Conservation (phyloP, 179 eudicot species). For the Heliamphora pulchella region DNA sequence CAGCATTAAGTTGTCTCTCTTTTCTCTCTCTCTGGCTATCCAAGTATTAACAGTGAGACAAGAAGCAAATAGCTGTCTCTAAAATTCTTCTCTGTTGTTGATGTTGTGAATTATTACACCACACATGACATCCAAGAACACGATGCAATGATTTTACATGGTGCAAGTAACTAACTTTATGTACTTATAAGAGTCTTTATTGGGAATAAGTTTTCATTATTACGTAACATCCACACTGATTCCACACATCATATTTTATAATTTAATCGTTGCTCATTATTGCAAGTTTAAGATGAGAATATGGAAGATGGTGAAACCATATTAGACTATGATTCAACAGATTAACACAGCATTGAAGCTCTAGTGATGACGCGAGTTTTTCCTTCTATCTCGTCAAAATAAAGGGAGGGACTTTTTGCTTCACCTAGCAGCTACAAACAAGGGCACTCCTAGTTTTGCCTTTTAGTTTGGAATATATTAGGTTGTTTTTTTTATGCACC, state of each 20-base stretch:
- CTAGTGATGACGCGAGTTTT: neutral
- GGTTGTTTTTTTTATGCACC: neutral
- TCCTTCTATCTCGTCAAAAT: neutral
- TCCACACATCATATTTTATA: no score
- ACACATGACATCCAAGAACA: neutral
- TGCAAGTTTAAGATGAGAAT: no score
- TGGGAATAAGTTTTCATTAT: slow-evolving; percentile 1
- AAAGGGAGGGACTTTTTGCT: neutral
- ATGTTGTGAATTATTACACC: neutral
- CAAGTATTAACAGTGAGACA: no score
- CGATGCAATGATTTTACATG: no score
- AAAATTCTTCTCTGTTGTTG: slow-evolving; percentile 4
- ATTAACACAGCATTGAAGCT: neutral
- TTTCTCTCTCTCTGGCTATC: no score
- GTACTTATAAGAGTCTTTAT: neutral
- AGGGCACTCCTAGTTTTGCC: slow-evolving; percentile 8
- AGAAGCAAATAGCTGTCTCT: neutral
- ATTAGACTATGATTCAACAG: neutral
- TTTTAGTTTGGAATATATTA: neutral
- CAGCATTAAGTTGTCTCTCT: neutral
- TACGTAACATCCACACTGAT: neutral
- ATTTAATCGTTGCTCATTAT: no score
- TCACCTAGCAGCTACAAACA: neutral
- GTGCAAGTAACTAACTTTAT: no score
- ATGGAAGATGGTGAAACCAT: no score